Percentiles rank a stretch among this genome's conserved stretches.
Conservation (phyloP, 768 basidiomycete genomes). For the Collybiopsis confluens region DNA sequence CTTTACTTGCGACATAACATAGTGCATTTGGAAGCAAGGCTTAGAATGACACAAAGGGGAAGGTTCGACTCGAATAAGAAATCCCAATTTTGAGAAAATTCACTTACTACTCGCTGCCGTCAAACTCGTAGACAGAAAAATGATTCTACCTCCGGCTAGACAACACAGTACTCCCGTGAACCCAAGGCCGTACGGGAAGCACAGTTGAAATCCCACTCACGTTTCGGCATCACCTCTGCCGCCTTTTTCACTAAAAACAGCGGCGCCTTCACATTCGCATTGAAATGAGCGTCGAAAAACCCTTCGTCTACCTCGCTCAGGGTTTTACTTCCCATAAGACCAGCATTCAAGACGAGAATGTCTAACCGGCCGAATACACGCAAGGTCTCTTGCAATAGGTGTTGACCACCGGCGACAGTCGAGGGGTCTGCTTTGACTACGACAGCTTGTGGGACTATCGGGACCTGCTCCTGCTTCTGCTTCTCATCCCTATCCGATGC, state of each 20-base stretch:
- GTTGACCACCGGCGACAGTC: constrained; percentile 40
- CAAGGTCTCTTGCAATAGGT: constrained; percentile 44
- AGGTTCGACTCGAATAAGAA: not conserved
- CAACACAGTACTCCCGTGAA: not conserved
- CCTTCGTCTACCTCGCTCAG: constrained; percentile 50
- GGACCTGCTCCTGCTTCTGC: too few species aligned
- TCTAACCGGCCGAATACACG: constrained; percentile 49
- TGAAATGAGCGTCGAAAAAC: constrained; percentile 46
- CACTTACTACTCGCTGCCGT: constrained; percentile 30
- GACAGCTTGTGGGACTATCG: constrained; percentile 43
- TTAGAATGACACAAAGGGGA: not conserved
- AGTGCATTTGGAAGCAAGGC: constrained; percentile 7
- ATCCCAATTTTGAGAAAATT: not conserved
- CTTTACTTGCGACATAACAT: constrained; percentile 6
- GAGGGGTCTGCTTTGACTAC: constrained; percentile 51
- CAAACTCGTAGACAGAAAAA: constrained; percentile 55
- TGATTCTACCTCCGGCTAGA: constrained; percentile 47
- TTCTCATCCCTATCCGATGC: too few species aligned
- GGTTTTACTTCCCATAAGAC: constrained; percentile 48
- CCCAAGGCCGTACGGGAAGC: too few species aligned
- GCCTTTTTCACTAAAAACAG: constrained; percentile 53
- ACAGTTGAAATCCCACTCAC: constrained; percentile 25
- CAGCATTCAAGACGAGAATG: constrained; percentile 57
- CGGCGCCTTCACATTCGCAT: constrained; percentile 57
- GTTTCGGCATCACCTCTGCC: constrained; percentile 36